Conservation (phyloP, 2,329 filamentous ascomycete species). For the Xylaria sp. region DNA sequence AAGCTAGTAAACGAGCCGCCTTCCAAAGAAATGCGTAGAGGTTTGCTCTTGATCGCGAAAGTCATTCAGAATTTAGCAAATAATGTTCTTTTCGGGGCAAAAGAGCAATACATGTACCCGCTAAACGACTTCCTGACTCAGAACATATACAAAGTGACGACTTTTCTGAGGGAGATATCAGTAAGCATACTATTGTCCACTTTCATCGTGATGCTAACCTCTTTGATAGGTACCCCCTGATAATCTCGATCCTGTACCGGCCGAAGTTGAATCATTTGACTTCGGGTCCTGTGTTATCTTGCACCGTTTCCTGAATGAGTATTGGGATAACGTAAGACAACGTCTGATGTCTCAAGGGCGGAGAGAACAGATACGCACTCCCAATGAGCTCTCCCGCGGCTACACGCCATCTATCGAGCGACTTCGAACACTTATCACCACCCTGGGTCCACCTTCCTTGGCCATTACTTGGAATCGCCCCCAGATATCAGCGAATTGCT, state of each 20-base stretch:
- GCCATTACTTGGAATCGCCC: constrained; percentile 77
- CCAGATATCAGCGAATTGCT: constrained; percentile 70
- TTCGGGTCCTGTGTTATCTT: constrained; percentile 77
- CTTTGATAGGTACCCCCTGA: constrained; percentile 59
- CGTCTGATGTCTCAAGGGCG: constrained; percentile 70
- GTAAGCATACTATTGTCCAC: constrained; percentile 53
- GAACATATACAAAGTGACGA: constrained; percentile 75
- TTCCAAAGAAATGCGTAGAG: constrained; percentile 75
- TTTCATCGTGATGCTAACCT: constrained; percentile 37
- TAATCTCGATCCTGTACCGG: constrained; percentile 54
- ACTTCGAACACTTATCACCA: constrained; percentile 70
- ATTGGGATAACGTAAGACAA: constrained; percentile 76
- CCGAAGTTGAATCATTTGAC: constrained; percentile 67
- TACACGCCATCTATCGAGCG: constrained; percentile 69
- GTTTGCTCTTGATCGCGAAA: constrained; percentile 75
- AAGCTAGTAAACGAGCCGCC: constrained; percentile 70
- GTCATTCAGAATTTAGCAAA: constrained; percentile 78
- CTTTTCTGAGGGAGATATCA: constrained; percentile 74
- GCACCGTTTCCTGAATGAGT: constrained; percentile 76
- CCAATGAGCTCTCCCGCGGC: constrained; percentile 62
- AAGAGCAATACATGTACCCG: constrained; percentile 78
- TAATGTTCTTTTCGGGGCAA: constrained; percentile 76
- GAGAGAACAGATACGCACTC: constrained; percentile 65
- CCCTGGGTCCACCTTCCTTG: constrained; percentile 73
- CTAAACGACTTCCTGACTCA: constrained; percentile 75